Conservation (phyloP, 2,329 filamentous ascomycete genomes). For the Talaromyces sp. region DNA sequence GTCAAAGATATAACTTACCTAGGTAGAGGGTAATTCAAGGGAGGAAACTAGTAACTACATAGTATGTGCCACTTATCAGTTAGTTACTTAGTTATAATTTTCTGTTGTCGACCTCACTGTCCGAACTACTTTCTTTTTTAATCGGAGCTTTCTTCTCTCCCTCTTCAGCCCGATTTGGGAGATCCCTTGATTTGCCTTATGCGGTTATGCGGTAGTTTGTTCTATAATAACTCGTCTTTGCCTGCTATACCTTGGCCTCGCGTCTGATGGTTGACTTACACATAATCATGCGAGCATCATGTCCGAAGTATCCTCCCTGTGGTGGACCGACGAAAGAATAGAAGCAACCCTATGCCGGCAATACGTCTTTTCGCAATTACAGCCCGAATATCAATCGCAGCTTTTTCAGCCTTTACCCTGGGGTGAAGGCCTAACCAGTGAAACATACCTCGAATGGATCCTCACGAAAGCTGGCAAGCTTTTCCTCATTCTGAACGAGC, state of each 20-base stretch:
- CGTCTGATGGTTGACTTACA: neutral
- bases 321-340: constrained; percentile 45
- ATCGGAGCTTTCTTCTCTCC: neutral
- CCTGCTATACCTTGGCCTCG: neutral
- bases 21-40: neutral
- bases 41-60: neutral
- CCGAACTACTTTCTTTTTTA: neutral
- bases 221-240: neutral
- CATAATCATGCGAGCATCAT: constrained; percentile 20
- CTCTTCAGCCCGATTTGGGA: neutral
- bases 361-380: constrained; percentile 35
- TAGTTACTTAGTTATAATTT: too few relatives aligned
- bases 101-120: neutral
- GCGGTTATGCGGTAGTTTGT: neutral
- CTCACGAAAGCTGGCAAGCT: constrained; percentile 53
- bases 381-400: constrained; percentile 32
- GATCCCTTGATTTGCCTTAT: neutral
- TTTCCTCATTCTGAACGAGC: constrained; percentile 55
- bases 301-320: constrained; percentile 31
- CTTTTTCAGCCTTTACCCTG: constrained; percentile 37
- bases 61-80: neutral
- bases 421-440: constrained; percentile 43
- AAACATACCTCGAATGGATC: constrained; percentile 60
- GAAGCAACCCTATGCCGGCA: constrained; percentile 38
- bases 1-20: neutral